Evolutionary conservation across 768 basidiomycete species (phyloP), one percentile per base, ranked within the genome.

Genomic region (Leccinum fibrillosum): DNA sequence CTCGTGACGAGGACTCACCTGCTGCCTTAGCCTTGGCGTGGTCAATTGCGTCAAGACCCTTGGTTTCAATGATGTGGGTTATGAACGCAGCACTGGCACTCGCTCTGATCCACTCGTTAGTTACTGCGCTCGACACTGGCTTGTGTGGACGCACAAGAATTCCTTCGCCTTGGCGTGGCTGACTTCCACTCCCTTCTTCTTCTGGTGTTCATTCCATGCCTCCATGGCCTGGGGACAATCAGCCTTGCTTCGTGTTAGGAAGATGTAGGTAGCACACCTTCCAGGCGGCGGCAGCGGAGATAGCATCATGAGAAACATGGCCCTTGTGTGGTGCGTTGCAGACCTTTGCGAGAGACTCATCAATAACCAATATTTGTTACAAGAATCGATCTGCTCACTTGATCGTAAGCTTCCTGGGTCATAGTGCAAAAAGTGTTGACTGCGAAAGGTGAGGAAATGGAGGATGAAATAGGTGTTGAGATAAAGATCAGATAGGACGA

Each of bases 231-330:
- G 58, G 12, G 34, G 32, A 47, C 10, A 45, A 28, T 62, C 32
- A 60, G 52, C 3, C n/a, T 34, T 21, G n/a, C 21, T 7, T 15
- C 25, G 9, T 54, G 23, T 34, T 5, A 34, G 15, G 23, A 47
- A 25, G 5, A 8, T 47, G 19, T 9, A 42, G 39, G 30, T 1
- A 21, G 52, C 72, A 13, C 34, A 82, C 86, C 78, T 85, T 85
- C 71, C 78, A 89, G 26, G 85, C 72, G 9, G 86, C 87, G 50
- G 88, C 88, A 39, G 74, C 86, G 47, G 84, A 84, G 62, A 90
- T 78, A 47, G 88, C 67, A 72, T 90, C 83, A 69, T 90, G 88
- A 10, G 84, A 81, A 52, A 87, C 69, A 57, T 72, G 55, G 1
- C 86, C 82, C 73, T 86, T 73, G 76, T 87, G 86, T 11, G 77